Evolutionary conservation across 169 alveolate species (phyloP), one percentile per base, ranked within the genome.

Genomic region (Eimeria acervulina): DNA sequence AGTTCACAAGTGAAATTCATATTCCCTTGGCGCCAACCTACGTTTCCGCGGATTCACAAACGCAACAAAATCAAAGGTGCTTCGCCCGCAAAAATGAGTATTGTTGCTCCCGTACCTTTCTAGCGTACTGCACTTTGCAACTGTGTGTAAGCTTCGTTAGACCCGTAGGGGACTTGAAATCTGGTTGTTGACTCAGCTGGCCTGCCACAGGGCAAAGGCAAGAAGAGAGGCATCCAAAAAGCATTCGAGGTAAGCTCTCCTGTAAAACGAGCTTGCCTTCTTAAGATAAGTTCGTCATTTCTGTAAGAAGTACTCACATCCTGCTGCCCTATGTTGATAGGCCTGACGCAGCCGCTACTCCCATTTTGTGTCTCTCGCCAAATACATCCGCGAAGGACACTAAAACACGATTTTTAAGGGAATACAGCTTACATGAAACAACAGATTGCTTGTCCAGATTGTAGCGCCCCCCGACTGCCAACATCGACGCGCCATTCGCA

Each of bases 401-500:
- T n/a, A n/a, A 21, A 12, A 5, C 59, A 12, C 0, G 36, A 26
- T 63, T 0, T 6, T 26, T 42, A 26, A 28, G 36, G 36, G 17
- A n/a, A 40, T 0, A 47, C 68, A 19, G 47, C 88, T 93, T 66
- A 97, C 98, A 97, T 84, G 97, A 97, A 28, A 97, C 98, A 33
- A 76, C 92, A 70, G 97, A 97, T 13, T 93, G 89, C 66, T 93
- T 88, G 76, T 93, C 87, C 36, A 81, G 21, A 74, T 63, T 70
- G 92, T 98, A 98, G 55, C 99, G 98, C 23, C 98, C 97, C 10
- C 99, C 99, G 74, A 98, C 83, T 2, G 99, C 96, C 81, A 98
- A 98, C 81, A 98, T 98, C 72, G 99, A 98, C 28, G 99, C 96
- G 55, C 98, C 98, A 92, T 98, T 98, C 3, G 99, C 98, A 28